These are phyloP conservation scores for Rhodotorula kratochvilovae DNA, from an alignment of 768 basidiomycete genomes.

Conservation along the genomic window DNA sequence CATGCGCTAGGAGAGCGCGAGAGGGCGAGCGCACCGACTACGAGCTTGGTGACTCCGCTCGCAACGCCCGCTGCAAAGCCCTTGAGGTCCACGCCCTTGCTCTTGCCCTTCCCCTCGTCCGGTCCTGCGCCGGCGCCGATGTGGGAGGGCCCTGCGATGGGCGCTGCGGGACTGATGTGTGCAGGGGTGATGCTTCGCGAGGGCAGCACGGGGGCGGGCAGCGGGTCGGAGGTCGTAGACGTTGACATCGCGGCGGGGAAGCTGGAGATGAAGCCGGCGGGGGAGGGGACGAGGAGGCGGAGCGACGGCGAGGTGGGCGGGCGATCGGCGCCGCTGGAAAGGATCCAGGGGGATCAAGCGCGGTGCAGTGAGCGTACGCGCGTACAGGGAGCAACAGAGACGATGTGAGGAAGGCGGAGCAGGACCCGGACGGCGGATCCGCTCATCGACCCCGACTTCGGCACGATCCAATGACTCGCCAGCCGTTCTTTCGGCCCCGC, in stretches of 20 bases:
- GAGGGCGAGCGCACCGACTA: constrained; percentile 27
- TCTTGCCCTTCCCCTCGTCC: neutral
- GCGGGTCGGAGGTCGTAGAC: constrained; percentile 9
- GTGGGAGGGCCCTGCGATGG: neutral
- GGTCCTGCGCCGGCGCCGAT: too few relatives aligned
- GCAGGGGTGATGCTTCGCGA: neutral
- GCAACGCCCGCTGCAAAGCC: constrained; percentile 40
- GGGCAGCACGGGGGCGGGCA: neutral
- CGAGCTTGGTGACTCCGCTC: constrained; percentile 38
- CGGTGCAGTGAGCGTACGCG: too few relatives aligned
- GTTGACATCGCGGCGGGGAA: neutral
- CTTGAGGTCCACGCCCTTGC: constrained; percentile 11
- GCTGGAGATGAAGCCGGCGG: too few relatives aligned
- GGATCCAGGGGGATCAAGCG: neutral
- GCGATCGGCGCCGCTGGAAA: neutral
- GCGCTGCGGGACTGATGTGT: neutral
- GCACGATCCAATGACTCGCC: too few relatives aligned
- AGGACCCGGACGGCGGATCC: neutral
- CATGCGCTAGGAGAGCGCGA: neutral
- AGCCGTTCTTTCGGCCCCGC: too few relatives aligned
- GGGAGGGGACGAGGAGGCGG: neutral
- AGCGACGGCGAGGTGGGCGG: too few relatives aligned
- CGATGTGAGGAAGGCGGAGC: neutral
- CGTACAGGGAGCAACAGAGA: too few relatives aligned
- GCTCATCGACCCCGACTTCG: too few relatives aligned